Base-by-base conservation (phyloP, 2,329 filamentous ascomycete genomes). In the Onygenales sp. region DNA sequence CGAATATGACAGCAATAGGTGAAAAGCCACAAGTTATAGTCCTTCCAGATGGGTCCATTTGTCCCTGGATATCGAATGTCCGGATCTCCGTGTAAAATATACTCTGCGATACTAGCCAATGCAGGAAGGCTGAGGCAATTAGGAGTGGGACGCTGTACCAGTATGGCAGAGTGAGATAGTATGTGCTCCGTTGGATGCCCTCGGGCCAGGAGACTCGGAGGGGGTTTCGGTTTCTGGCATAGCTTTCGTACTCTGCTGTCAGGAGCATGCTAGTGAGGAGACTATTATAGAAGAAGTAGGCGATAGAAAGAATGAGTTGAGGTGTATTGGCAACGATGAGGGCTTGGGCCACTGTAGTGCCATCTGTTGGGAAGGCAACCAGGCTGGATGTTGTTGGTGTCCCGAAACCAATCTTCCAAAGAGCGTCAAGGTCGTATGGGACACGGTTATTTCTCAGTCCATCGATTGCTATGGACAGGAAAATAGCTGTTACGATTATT, bases 81-180 rank as follows among this genome's bases (percentile, higher is more conserved):
- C 56, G 54, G 35, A 75, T 69, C 2, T 69, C 62, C 0, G 71
- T 71, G 0, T 77, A 56, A 59, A 77, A 78, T 1, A 77, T 56
- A 46, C 69, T 71, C 55, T 76, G 73, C 0, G 75, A 79, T 3
- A 76, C 64, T 5, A 78, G 63, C 75, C 75, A 79, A 57, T 79
- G 75, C 51, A 78, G 60, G 1, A 74, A 2, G 0, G 62, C 66
- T 1, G 66, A 69, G 1, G 60, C 56, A 0, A 61, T 54, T 1
- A 72, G 61, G 1, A 77, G 58, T 0, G 75, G 70, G 0, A 78
- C 51, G 0, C 68, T 69, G 52, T 75, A 79, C 9, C 64, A 65
- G 38, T 72, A 69, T 1, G 76, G 75, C 2, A 80, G 57, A 2
- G 67, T 69, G 10, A 79, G 69, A 45, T 69, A 74, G 55, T 75